Conservation (phyloP, 2,329 filamentous ascomycete species). For the Diaporthe nobilis region DNA sequence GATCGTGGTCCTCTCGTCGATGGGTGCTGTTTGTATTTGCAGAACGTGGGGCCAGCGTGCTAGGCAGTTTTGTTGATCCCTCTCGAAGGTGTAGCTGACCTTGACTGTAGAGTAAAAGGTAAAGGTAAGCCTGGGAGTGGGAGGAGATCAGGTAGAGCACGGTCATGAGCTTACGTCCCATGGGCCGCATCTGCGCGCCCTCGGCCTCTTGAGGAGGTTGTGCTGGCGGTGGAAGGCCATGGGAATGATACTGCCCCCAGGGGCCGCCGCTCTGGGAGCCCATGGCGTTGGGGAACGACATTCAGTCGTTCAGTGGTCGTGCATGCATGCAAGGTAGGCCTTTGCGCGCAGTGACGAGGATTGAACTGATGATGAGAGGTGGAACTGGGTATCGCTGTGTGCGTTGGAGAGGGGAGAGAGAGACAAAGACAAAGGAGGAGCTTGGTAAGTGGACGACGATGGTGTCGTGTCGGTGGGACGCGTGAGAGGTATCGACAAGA, state of each 20-base stretch:
- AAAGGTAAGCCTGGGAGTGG: constrained; percentile 39
- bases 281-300: constrained; percentile 46
- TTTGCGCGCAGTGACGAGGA: constrained; percentile 4
- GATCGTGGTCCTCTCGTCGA: constrained; percentile 86
- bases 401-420: not conserved
- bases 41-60: constrained; percentile 86
- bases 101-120: constrained; percentile 75
- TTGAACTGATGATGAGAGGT: not conserved
- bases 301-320: constrained; percentile 34
- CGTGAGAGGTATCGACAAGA: constrained; percentile 11
- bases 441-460: constrained; percentile 1
- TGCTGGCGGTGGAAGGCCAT: constrained; percentile 47
- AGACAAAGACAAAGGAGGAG: constrained; percentile 4
- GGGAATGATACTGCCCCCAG: constrained; percentile 41
- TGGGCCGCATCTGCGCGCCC: constrained; percentile 72
- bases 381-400: not conserved
- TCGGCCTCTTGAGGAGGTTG: constrained; percentile 50
- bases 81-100: constrained; percentile 96
- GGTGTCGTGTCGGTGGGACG: constrained; percentile 11
- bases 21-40: constrained; percentile 81
- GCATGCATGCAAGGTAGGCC: constrained; percentile 26
- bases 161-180: constrained; percentile 70
- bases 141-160: constrained; percentile 50
- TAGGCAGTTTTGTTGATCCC: constrained; percentile 89
- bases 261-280: constrained; percentile 40